Base-by-base conservation (phyloP, 2,329 filamentous ascomycete genomes). In the Mycocentrospora acerina region DNA sequence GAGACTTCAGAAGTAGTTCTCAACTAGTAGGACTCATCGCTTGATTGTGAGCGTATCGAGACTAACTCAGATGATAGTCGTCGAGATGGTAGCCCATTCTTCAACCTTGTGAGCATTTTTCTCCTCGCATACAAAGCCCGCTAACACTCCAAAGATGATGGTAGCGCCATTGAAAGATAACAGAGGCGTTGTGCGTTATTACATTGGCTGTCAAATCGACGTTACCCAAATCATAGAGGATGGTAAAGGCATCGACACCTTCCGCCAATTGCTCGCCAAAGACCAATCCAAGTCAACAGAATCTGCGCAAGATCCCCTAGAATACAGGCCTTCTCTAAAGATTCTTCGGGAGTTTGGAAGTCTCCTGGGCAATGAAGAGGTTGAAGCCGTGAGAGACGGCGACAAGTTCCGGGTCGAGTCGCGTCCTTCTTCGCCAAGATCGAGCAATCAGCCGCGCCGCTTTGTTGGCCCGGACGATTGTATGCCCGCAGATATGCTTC, bases 1-100 rank as follows among this genome's bases (percentile, higher is more conserved):
- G 85, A 89, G 53, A 78, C 84, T 44, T 83, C 76, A 36, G 86
- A 90, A 53, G 79, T 84, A 0, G 80, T 90, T 37, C 68, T 90
- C 18, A 89, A 90, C 59, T 90, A 86, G 75, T 78, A 64, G 56
- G 22, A 30, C 13, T 27, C 7, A 26, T 19, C 4, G 2, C 4
- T 14, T 17, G 5, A 14, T 24, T 4, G 2, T 24, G 17, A 16
- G 12, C n/a, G n/a, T 7, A 31, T 25, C 9, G n/a, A 26, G 22
- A 12, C 39, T 42, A 12, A 47, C 36, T 32, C 6, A 10, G 11
- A n/a, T n/a, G 7, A 31, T 26, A 79, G 75, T 55, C 76, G 83
- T 13, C 77, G 83, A 13, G 84, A 88, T 50, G 84, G 85, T 0
- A 83, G 79, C 1, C 82, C 83, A 0, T 88, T 88, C 55, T 79